These are phyloP conservation scores for Cladophialophora exuberans DNA, from an alignment of 2,329 filamentous ascomycete genomes.

Conservation along the genomic window DNA sequence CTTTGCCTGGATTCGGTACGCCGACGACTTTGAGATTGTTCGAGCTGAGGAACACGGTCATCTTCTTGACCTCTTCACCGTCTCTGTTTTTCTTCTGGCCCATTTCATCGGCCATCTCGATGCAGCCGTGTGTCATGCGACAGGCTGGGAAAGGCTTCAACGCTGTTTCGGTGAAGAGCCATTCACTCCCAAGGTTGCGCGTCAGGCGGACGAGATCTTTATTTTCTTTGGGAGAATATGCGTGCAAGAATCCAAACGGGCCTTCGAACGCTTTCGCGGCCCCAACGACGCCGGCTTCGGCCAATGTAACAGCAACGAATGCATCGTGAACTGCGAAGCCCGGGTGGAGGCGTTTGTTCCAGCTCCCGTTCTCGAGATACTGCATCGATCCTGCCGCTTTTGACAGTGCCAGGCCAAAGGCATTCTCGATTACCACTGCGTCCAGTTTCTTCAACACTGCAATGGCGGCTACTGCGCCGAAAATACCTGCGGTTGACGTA, in stretches of 20 bases:
- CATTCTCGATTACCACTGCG: constrained; percentile 34
- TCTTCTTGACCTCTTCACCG: background rate
- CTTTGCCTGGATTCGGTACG: constrained; percentile 39
- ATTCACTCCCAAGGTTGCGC: constrained; percentile 15
- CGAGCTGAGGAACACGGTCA: background rate
- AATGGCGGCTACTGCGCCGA: constrained; percentile 39
- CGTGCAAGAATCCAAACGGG: constrained; percentile 16
- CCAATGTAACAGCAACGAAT: constrained; percentile 38
- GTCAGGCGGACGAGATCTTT: background rate
- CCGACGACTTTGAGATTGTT: constrained; percentile 34
- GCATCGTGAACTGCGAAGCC: constrained; percentile 43
- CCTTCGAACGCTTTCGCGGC: constrained; percentile 22
- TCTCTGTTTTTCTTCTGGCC: constrained; percentile 4
- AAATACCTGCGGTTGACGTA: constrained; percentile 40
- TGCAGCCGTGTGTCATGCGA: constrained; percentile 24
- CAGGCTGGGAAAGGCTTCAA: constrained; percentile 28
- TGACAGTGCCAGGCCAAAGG: constrained; percentile 40
- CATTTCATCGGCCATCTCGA: constrained; percentile 21
- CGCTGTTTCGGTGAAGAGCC: constrained; percentile 19
- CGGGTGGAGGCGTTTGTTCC: constrained; percentile 43
- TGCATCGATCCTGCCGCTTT: constrained; percentile 43
- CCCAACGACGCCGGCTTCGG: constrained; percentile 37
- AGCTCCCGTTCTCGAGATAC: constrained; percentile 42
- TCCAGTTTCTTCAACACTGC: constrained; percentile 32
- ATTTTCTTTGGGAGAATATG: background rate